Conservation (phyloP, 495 filamentous ascomycete genomes). For the Aspergillus kassunensis region DNA sequence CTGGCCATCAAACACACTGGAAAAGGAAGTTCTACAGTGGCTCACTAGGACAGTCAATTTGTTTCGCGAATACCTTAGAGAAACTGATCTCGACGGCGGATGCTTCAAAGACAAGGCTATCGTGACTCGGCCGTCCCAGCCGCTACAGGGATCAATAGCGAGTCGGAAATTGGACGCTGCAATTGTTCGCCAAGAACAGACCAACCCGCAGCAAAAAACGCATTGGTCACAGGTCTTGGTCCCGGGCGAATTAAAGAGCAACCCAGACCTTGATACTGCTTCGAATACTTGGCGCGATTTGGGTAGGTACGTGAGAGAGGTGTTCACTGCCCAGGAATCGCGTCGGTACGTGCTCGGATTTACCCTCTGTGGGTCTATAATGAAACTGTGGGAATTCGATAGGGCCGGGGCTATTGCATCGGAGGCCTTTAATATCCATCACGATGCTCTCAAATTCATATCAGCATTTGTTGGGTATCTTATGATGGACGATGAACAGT, state of each 20-base stretch:
- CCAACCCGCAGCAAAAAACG: too few relatives aligned
- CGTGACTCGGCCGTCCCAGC: not conserved
- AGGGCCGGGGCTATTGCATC: constrained; percentile 43
- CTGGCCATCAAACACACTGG: not conserved
- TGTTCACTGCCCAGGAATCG: constrained; percentile 10
- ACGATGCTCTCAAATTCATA: constrained; percentile 40
- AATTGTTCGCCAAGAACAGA: not conserved
- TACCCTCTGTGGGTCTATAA: constrained; percentile 16
- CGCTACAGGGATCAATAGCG: not conserved
- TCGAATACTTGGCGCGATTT: constrained; percentile 17
- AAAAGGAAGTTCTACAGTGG: constrained; percentile 5
- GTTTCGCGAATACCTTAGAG: not conserved
- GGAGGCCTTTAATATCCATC: constrained; percentile 39
- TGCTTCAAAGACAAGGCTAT: too few relatives aligned
- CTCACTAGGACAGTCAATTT: not conserved
- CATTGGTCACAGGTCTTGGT: constrained; percentile 18
- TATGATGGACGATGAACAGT: constrained; percentile 39
- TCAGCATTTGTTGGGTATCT: constrained; percentile 41
- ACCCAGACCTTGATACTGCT: not conserved
- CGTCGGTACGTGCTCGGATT: constrained; percentile 15
- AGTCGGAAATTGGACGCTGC: constrained; percentile 5
- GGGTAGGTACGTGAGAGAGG: constrained; percentile 5
- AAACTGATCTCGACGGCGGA: not conserved
- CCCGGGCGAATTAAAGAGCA: constrained; percentile 17
- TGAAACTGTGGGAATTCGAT: constrained; percentile 35